Evolutionary conservation across 1,284 basidiomycete species (phyloP), one percentile per base, ranked within the genome.

Genomic region (Rhodotorula sp.): DNA sequence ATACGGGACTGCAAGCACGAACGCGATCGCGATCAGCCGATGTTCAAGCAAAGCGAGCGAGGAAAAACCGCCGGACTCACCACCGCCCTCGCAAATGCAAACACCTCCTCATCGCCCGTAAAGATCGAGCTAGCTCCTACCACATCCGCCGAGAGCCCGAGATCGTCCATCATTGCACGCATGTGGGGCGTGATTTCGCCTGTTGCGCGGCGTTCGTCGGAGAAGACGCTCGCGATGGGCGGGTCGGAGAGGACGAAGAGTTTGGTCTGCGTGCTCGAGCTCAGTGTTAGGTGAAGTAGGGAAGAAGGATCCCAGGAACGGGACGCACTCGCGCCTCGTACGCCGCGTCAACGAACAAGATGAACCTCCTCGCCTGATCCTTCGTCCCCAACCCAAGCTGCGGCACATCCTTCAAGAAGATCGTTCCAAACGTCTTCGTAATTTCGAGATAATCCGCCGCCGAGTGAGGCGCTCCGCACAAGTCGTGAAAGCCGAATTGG

Each of bases 401-500:
- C 53, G 91, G 92, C 30, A 99, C 87, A 75, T 91, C 89, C 52
- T 89, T 83, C 52, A 99, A 83, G 79, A 99, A 98, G 48, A 99
- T 85, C 13, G 92, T 94, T 58, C 85, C 84, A 79, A 96, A 99
- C 53, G 84, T 87, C 77, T 87, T 87, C 36, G 94, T 96, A 68
- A 99, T 87, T 82, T 97, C 93, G 53, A 99, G 82, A 81, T 98
- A 99, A 81, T 99, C 96, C 10, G 93, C 92, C 24, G 96, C 95
- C 75, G 90, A 91, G 76, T 95, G 82, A 1, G 95, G 91, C 75
- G 87, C 86, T 10, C 91, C 92, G 79, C 96, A 99, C 27, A 99
- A 84, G 76, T 95, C 88, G 29, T 87, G 79, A 79, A 99, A 99
- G 15, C 84, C 84, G 81, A 99, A 97, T 79, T 88, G 88, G 3